A percentile compares a stretch with the other conserved stretches of the same genome.
phyloP scores from a whole-genome alignment of 2,329 filamentous ascomycete genomes.

The Fonsecaea multimorphosa region DNA sequence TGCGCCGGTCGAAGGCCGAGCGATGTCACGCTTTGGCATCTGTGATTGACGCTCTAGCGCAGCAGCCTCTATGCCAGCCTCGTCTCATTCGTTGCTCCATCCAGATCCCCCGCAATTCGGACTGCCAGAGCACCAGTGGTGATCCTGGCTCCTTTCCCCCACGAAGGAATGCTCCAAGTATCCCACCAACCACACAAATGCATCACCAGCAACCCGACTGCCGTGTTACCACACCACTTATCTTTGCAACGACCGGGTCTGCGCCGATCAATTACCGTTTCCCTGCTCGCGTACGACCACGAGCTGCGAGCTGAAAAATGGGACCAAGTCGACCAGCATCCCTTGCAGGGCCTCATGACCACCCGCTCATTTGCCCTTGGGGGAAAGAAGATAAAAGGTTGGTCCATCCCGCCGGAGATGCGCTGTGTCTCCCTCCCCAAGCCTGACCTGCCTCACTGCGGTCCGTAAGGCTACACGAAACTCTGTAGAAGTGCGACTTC shows the following conservation, averaged over 20 bases:
- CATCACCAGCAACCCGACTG: neutral
- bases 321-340: neutral
- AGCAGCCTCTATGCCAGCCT: slow-evolving; percentile 3
- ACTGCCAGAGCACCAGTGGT: neutral
- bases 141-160: neutral
- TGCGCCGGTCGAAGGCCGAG: slow-evolving; percentile 17
- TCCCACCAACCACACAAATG: slow-evolving; percentile 8
- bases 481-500: neutral
- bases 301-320: neutral
- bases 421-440: neutral
- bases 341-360: slow-evolving; percentile 21
- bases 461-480: slow-evolving; percentile 1
- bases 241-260: neutral
- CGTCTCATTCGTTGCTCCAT: slow-evolving; percentile 24
- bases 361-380: neutral
- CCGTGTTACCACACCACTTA: slow-evolving; percentile 8
- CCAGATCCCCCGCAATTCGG: slow-evolving; percentile 14
- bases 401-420: slow-evolving; percentile 2
- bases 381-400: slow-evolving; percentile 23
- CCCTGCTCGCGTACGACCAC: slow-evolving; percentile 9
- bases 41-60: neutral
- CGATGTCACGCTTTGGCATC: slow-evolving; percentile 28
- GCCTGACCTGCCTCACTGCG: neutral
- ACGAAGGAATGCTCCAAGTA: neutral
- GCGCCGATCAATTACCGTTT: slow-evolving; percentile 23